Conservation (phyloP, 257 asterid species). For the Orobanche coerulescens region DNA sequence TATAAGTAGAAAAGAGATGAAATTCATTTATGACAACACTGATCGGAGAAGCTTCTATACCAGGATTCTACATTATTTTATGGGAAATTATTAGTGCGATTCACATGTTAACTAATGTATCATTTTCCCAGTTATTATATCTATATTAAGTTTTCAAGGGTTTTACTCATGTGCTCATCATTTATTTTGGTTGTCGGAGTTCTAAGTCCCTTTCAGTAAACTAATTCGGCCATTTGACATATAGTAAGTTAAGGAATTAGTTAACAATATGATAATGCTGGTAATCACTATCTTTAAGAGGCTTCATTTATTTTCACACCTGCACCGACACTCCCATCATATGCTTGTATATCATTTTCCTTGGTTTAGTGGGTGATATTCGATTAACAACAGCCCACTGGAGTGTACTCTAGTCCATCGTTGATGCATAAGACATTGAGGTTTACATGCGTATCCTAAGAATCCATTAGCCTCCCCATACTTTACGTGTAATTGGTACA, state of each 20-base stretch:
- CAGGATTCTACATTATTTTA: not conserved
- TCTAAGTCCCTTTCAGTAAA: not conserved
- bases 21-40: not conserved
- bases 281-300: conserved; percentile 1
- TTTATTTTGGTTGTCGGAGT: not conserved
- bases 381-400: not conserved
- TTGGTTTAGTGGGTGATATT: conserved; percentile 6
- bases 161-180: not conserved
- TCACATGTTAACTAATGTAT: not conserved
- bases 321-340: not conserved
- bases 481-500: not conserved
- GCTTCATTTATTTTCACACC: not conserved
- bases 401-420: conserved; percentile 11
- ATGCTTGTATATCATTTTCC: not conserved
- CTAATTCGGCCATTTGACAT: not conserved
- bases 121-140: not conserved
- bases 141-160: not conserved
- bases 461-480: not conserved
- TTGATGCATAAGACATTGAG: not conserved
- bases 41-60: not conserved
- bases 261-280: not conserved
- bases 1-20: not conserved
- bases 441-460: not conserved
- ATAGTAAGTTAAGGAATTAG: not conserved
- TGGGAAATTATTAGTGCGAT: not conserved